phyloP scores from a whole-genome alignment of 2,329 filamentous ascomycete genomes.

The Microthyrium microscopicum region DNA sequence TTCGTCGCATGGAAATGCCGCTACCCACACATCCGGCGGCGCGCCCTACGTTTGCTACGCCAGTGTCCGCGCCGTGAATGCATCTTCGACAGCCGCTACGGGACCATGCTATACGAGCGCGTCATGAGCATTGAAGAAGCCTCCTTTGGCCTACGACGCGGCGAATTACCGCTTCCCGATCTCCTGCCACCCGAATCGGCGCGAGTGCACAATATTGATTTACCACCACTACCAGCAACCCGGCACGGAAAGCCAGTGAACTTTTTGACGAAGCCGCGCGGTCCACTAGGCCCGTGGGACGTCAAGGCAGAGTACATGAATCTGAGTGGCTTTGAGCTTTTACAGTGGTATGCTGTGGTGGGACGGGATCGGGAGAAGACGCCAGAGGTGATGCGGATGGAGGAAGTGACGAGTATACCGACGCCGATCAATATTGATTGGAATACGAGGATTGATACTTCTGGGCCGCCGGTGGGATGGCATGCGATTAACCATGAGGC shows the following conservation, averaged over 20 bases:
- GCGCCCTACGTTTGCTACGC: background rate
- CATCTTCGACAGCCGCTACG: slow-evolving; percentile 1
- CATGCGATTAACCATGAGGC: too few species aligned
- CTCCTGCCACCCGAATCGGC: slow-evolving; percentile 1
- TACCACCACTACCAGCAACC: slow-evolving; percentile 1
- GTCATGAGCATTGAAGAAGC: background rate
- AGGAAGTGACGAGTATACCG: too few species aligned
- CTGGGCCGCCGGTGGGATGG: too few species aligned
- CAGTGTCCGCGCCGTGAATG: background rate
- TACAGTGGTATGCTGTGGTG: too few species aligned
- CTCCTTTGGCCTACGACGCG: background rate
- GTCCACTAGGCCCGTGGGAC: too few species aligned
- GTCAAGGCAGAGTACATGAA: too few species aligned
- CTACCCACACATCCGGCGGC: slow-evolving; percentile 1
- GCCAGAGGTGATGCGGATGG: too few species aligned
- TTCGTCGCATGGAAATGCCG: slow-evolving; percentile 3
- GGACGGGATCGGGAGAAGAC: too few species aligned
- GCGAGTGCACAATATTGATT: slow-evolving; percentile 1
- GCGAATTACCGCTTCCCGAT: background rate
- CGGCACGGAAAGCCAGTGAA: background rate
- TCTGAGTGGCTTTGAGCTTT: too few species aligned
- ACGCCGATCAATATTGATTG: too few species aligned
- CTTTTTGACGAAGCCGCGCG: background rate
- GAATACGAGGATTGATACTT: too few species aligned
- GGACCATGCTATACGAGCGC: slow-evolving; percentile 1